phyloP scores from a whole-genome alignment of 129 eudicot genomes.

The sunflower (Helianthus annuus) region HanXRQr2.0-SUNRISE NC_035442.2:65647305-65647804 shows the following conservation, averaged over 20 bases:
- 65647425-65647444: neutral
- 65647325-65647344: constrained; percentile 51
- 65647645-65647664: constrained; percentile 73
- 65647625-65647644: constrained; percentile 69
- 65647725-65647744: constrained; percentile 72
- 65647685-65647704: constrained; percentile 40
- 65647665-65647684: constrained; percentile 61
- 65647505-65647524: neutral
- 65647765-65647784: constrained; percentile 50
- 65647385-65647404: constrained; percentile 81
- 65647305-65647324: constrained; percentile 61
- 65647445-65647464: no score
- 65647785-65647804: constrained; percentile 51
- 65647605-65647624: constrained; percentile 61
- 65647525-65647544: neutral
- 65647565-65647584: neutral
- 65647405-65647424: constrained; percentile 51
- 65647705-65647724: constrained; percentile 68
- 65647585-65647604: constrained; percentile 42
- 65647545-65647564: neutral
- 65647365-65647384: constrained; percentile 70
- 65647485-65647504: neutral
- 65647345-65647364: constrained; percentile 72
- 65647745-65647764: constrained; percentile 66
- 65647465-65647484: no score